These are phyloP conservation scores for Inga leiocalycina DNA, from an alignment of 306 rosid species.

Conservation along the genomic window DNA sequence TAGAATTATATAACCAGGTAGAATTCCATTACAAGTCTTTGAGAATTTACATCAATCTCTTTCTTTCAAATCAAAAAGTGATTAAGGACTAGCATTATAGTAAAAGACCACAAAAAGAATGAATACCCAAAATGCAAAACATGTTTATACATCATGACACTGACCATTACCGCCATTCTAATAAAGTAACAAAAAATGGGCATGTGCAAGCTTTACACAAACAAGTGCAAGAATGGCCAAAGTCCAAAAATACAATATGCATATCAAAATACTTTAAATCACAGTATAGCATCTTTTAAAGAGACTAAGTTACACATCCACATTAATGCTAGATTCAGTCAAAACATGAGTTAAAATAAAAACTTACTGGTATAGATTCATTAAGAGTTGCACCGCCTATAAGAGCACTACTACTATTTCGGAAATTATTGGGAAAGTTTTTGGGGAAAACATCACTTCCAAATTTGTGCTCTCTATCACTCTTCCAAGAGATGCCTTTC, in stretches of 20 bases:
- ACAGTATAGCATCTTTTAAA: background rate
- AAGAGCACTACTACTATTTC: conserved; percentile 33
- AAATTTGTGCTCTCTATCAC: conserved; percentile 89
- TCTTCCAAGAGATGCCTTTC: conserved; percentile 78
- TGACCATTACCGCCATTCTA: background rate
- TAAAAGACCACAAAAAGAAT: background rate
- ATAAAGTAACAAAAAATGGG: background rate
- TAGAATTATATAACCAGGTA: background rate
- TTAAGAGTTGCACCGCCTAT: conserved; percentile 53
- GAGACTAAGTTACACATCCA: background rate
- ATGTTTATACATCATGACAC: background rate
- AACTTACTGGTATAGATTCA: conserved; percentile 56
- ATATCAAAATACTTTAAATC: conserved; percentile 11
- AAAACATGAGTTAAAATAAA: conserved; percentile 21
- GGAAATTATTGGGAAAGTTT: conserved; percentile 73
- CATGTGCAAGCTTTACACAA: conserved; percentile 6
- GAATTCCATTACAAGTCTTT: background rate
- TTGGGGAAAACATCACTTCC: conserved; percentile 74
- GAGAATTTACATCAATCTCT: background rate
- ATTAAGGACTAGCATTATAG: background rate
- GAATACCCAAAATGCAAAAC: background rate
- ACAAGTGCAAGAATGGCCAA: background rate
- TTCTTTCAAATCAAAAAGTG: background rate
- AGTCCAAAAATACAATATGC: background rate
- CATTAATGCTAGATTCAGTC: conserved; percentile 12